These are phyloP conservation scores for Micractinium conductrix DNA, from an alignment of 139 green algal genomes.

Conservation along the genomic window DNA sequence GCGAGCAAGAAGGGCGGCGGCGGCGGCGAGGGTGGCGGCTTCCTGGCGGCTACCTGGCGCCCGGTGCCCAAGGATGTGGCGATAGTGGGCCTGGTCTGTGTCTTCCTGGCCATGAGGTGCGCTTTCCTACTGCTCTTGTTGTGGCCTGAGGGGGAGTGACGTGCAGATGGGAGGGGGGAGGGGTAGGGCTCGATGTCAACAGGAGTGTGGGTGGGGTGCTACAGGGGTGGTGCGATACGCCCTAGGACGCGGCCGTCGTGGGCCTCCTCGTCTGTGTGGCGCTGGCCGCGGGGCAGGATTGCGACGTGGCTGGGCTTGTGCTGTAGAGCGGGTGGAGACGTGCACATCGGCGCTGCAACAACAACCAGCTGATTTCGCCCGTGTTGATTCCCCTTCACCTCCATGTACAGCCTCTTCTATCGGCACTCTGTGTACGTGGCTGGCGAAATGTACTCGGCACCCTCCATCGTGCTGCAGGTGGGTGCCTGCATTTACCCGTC, in stretches of 20 bases:
- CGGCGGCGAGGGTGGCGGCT: background rate
- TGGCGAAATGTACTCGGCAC: conserved; percentile 93
- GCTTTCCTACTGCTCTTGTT: too few species aligned
- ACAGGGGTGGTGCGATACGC: too few species aligned
- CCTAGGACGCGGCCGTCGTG: too few species aligned
- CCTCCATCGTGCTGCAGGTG: conserved; percentile 93
- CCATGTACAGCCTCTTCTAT: conserved; percentile 57
- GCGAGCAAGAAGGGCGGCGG: conserved; percentile 33
- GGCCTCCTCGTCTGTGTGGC: too few species aligned
- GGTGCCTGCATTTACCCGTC: too few species aligned
- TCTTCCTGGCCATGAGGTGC: conserved; percentile 34
- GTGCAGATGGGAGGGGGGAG: background rate
- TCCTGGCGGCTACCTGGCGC: background rate
- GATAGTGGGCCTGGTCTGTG: conserved; percentile 48
- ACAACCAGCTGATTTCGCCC: too few species aligned
- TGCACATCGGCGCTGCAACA: too few species aligned
- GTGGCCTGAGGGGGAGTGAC: too few species aligned
- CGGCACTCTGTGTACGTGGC: conserved; percentile 85
- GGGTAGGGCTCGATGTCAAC: background rate
- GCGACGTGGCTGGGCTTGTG: too few species aligned
- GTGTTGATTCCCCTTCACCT: too few species aligned
- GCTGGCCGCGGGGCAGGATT: too few species aligned
- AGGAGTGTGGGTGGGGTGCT: background rate
- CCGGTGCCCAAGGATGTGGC: conserved; percentile 60
- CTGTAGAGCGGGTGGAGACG: too few species aligned